Conservation (phyloP, 768 basidiomycete species). For the Suillus brevipes region DNA sequence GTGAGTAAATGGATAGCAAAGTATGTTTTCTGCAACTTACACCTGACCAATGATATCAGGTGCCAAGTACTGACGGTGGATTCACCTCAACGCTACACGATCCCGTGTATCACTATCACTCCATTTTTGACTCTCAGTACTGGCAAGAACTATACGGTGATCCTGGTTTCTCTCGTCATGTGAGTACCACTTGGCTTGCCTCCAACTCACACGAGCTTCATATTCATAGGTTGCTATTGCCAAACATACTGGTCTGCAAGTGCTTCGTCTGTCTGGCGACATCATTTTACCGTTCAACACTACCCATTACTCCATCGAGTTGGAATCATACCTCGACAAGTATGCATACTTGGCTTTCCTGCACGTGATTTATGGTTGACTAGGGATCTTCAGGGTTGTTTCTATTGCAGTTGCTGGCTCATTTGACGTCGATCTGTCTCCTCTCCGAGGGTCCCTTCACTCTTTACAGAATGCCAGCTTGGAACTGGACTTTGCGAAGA, state of each 20-base stretch:
- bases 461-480: slow-evolving; percentile 49
- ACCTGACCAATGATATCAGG: slow-evolving; percentile 5
- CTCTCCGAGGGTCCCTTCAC: slow-evolving; percentile 45
- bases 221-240: slow-evolving; percentile 53
- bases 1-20: slow-evolving; percentile 25
- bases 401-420: slow-evolving; percentile 21
- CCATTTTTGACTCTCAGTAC: slow-evolving; percentile 55
- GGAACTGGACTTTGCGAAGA: slow-evolving; percentile 59
- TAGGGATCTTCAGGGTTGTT: slow-evolving; percentile 29
- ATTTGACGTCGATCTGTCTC: slow-evolving; percentile 39
- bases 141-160: slow-evolving; percentile 69
- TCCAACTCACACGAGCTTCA: background rate
- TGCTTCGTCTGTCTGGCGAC: slow-evolving; percentile 53
- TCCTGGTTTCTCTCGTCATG: slow-evolving; percentile 60
- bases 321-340: slow-evolving; percentile 54
- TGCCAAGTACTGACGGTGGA: slow-evolving; percentile 36
- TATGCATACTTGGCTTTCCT: slow-evolving; percentile 26
- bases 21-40: background rate
- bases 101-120: slow-evolving; percentile 62
- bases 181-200: slow-evolving; percentile 25
- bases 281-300: slow-evolving; percentile 67
- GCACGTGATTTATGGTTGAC: background rate
- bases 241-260: slow-evolving; percentile 54
- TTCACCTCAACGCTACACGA: slow-evolving; percentile 41
- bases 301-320: slow-evolving; percentile 61